phyloP scores from a whole-genome alignment of 441 rosid species.

The Melastoma candidum region DNA sequence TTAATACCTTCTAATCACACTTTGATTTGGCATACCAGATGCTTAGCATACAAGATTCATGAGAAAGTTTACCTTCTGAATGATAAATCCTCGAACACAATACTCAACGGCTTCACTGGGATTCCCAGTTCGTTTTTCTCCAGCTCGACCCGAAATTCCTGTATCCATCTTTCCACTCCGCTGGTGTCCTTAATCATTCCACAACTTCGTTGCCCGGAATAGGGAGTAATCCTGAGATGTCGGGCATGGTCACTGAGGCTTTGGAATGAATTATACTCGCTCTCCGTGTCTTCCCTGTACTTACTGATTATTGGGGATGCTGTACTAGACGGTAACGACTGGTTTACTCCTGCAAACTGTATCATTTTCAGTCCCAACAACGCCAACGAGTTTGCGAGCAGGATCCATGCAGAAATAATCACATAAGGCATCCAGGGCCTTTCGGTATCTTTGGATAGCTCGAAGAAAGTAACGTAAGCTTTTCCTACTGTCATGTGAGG shows the following conservation, averaged over 20 bases:
- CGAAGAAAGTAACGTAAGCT: conserved; percentile 16
- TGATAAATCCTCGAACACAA: conserved; percentile 18
- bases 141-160: conserved; percentile 8
- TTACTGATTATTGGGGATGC: conserved; percentile 4
- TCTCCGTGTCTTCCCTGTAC: background rate
- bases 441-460: conserved; percentile 19
- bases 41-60: background rate
- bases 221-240: background rate
- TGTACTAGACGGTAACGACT: conserved; percentile 15
- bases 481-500: conserved; percentile 22
- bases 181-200: background rate
- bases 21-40: background rate
- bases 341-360: conserved; percentile 18
- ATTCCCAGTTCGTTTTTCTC: conserved; percentile 16
- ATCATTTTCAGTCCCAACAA: conserved; percentile 18
- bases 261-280: conserved; percentile 1
- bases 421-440: conserved; percentile 19
- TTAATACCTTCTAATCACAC: too few relatives aligned
- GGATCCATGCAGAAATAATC: conserved; percentile 17
- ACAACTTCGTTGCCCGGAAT: background rate
- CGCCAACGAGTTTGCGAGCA: conserved; percentile 19
- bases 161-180: conserved; percentile 2
- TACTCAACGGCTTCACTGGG: conserved; percentile 20
- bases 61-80: conserved; percentile 18
- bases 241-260: background rate